Conservation (phyloP, 2,329 filamentous ascomycete genomes). For the Calcarisporium arbuscula region DNA sequence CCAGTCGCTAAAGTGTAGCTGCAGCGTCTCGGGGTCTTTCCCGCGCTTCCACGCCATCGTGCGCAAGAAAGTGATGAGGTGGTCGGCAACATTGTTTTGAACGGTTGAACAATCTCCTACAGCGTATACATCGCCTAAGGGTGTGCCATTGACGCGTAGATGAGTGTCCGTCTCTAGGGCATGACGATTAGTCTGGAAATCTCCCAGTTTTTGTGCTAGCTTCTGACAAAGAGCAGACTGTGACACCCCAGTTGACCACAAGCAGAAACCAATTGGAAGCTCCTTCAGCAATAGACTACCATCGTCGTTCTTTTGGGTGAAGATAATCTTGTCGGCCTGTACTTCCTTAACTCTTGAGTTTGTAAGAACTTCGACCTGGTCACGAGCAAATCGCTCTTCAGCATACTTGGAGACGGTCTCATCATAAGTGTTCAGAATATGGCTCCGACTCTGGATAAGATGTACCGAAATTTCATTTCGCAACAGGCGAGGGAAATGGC, state of each 20-base stretch:
- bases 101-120: conserved; percentile 95
- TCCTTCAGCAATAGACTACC: conserved; percentile 81
- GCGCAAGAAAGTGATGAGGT: conserved; percentile 84
- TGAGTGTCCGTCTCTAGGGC: conserved; percentile 94
- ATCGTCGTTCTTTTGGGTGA: conserved; percentile 71
- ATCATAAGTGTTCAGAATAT: conserved; percentile 97
- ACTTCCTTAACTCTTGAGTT: conserved; percentile 94
- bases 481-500: conserved; percentile 80
- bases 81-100: conserved; percentile 92
- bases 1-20: conserved; percentile 86
- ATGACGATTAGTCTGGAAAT: conserved; percentile 77
- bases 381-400: conserved; percentile 82
- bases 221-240: conserved; percentile 76
- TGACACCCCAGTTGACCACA: conserved; percentile 95
- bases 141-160: conserved; percentile 80
- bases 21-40: conserved; percentile 80
- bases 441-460: conserved; percentile 86
- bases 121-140: conserved; percentile 90
- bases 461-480: conserved; percentile 97
- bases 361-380: conserved; percentile 85
- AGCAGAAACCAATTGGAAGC: conserved; percentile 88
- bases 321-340: conserved; percentile 73
- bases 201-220: conserved; percentile 68
- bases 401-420: conserved; percentile 90
- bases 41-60: conserved; percentile 87